These are phyloP conservation scores for Ilyonectria destructans DNA, from an alignment of 2,329 filamentous ascomycete species.

Conservation along the genomic window DNA sequence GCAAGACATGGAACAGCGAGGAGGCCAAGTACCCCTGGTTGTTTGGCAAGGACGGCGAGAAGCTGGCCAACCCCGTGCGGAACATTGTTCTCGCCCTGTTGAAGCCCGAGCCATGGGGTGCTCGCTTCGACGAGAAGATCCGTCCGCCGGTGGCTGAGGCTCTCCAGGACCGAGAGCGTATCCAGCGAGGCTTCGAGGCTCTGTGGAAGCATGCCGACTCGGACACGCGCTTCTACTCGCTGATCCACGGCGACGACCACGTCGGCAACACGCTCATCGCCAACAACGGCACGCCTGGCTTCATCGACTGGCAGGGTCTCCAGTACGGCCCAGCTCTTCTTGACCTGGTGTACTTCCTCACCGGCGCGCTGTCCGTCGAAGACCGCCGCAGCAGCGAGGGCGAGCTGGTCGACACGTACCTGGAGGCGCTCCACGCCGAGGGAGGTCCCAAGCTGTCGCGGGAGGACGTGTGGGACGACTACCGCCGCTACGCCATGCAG, in stretches of 20 bases:
- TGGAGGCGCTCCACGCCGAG: conserved; percentile 18
- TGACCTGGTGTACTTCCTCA: conserved; percentile 27
- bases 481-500: conserved; percentile 26
- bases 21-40: conserved; percentile 26
- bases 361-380: conserved; percentile 24
- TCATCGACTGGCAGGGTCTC: conserved; percentile 33
- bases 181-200: conserved; percentile 22
- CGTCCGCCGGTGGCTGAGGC: conserved; percentile 20
- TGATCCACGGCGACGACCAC: conserved; percentile 30
- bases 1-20: conserved; percentile 27
- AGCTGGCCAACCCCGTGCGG: conserved; percentile 23
- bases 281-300: conserved; percentile 26
- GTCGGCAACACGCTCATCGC: conserved; percentile 29
- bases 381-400: conserved; percentile 21
- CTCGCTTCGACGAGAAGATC: conserved; percentile 19
- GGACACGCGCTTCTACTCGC: conserved; percentile 15
- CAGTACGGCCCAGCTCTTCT: conserved; percentile 27
- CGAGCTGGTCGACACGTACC: conserved; percentile 18
- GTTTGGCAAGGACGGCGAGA: conserved; percentile 23
- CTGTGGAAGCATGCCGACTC: conserved; percentile 31
- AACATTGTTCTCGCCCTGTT: conserved; percentile 24
- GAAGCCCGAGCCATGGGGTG: conserved; percentile 17
- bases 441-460: conserved; percentile 23
- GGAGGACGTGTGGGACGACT: conserved; percentile 28
- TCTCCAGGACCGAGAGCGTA: conserved; percentile 17